Evolutionary conservation across 2,329 filamentous ascomycete genomes (phyloP).

Genomic region (Fusarium euwallaceae): DNA sequence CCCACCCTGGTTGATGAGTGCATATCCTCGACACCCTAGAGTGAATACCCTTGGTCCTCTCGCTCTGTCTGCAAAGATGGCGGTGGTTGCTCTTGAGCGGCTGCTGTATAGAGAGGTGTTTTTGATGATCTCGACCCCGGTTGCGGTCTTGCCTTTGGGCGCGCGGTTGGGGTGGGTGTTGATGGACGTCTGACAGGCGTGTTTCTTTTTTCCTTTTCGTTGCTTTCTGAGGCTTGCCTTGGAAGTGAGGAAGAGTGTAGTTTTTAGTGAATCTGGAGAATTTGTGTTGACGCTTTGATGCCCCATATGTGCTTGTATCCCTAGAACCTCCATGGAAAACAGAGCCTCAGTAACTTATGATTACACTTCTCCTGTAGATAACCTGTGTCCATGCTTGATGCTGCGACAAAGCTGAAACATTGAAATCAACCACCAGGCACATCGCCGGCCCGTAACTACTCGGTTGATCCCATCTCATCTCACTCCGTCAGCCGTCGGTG

Average conservation of each 20-base stretch:
- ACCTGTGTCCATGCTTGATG: too few relatives aligned
- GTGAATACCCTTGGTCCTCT: constrained; percentile 48
- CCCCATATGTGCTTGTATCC: too few relatives aligned
- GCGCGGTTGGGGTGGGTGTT: constrained; percentile 81
- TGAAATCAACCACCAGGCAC: not conserved
- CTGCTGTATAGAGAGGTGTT: constrained; percentile 82
- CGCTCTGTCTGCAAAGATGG: constrained; percentile 63
- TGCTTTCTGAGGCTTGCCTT: constrained; percentile 61
- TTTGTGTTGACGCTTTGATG: too few relatives aligned
- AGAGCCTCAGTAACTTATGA: not conserved
- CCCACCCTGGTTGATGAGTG: constrained; percentile 67
- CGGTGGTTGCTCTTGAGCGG: constrained; percentile 54
- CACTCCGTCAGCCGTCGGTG: not conserved
- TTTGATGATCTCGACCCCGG: constrained; percentile 92
- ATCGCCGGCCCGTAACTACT: not conserved
- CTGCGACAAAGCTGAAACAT: not conserved
- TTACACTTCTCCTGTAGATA: not conserved
- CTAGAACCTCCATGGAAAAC: too few relatives aligned
- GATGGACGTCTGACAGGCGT: constrained; percentile 90
- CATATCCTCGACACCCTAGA: constrained; percentile 79
- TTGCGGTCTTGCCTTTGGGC: constrained; percentile 80
- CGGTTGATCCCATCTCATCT: not conserved
- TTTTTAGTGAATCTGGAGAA: too few relatives aligned
- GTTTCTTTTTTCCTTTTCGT: constrained; percentile 67
- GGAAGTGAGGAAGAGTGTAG: constrained; percentile 64